Evolutionary conservation across 1,139 yeast species (phyloP), one percentile per base, ranked within the genome.

Genomic region (Blastobotrys ciferrii): DNA sequence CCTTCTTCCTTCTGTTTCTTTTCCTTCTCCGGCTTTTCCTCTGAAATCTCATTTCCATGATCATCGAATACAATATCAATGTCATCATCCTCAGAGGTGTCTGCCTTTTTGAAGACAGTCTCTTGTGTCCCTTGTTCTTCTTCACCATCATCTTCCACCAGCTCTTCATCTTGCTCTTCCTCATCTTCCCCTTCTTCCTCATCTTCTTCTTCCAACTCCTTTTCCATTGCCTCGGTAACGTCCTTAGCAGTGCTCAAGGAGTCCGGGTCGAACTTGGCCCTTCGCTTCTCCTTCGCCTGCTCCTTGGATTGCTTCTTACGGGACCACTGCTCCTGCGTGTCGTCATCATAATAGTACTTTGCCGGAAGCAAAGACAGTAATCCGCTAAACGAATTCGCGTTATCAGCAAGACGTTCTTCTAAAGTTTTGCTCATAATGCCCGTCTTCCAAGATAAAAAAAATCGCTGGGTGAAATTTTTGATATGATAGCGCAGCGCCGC

Each of bases 331-430:
- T 84, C 84, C 61, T 84, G 82, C 2, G 84, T 75, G 56, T 80
- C 80, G 40, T 85, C 87, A 62, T 81, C 87, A 64, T 87, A 88
- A 65, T 91, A 91, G 62, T 85, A 88, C 63, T 89, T 88, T 7
- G 97, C 95, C 6, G 98, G 98, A 52, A 92, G 89, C 64, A 92
- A 73, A 18, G 97, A 87, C 53, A 92, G 73, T 50, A 92, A 73
- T 38, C 97, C 96, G 64, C 87, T 91, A 66, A 92, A 91, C 5
- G 97, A 94, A 51, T 83, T 76, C 15, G 96, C 85, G 63, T 88
- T 95, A 45, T 84, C 81, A 67, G 83, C 81, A 57, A 89, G 77
- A 59, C 96, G 82, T 63, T 87, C 95, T 50, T 61, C 64, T 39
- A 61, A 51, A 15, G 63, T 55, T 49, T 59, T 59, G 48, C 65